phyloP scores from a whole-genome alignment of 345 rosid species.

The Kandelia obovata region DNA sequence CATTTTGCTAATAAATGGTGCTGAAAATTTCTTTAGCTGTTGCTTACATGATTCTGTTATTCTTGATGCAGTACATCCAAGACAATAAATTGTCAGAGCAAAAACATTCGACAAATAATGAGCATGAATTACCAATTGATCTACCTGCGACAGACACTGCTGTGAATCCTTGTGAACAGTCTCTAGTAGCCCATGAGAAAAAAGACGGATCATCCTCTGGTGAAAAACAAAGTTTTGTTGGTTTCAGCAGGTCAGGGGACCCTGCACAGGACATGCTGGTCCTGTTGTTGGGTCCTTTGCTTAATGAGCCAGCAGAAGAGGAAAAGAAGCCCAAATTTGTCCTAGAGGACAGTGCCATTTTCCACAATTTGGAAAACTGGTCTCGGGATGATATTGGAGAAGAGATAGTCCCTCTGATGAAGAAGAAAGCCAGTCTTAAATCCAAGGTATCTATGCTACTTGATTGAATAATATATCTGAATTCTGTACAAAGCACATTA shows the following conservation, averaged over 20 bases:
- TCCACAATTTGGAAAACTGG: conserved; percentile 16
- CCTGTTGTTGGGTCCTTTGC: conserved; percentile 54
- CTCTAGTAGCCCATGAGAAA: conserved; percentile 3
- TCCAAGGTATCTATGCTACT: conserved; percentile 47
- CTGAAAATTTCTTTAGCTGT: background rate
- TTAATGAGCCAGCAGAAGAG: conserved; percentile 33
- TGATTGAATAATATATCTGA: conserved; percentile 21
- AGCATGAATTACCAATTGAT: conserved; percentile 13
- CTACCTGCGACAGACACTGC: conserved; percentile 1
- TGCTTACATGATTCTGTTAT: background rate
- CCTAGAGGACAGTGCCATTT: conserved; percentile 16
- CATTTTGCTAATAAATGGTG: no score
- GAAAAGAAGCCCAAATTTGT: conserved; percentile 19
- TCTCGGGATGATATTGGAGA: conserved; percentile 18
- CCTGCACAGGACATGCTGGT: conserved; percentile 56
- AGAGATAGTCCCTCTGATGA: conserved; percentile 23
- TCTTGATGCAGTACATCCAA: conserved; percentile 40
- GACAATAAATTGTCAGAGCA: conserved; percentile 18
- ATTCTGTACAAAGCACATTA: background rate
- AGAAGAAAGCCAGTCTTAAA: conserved; percentile 50
- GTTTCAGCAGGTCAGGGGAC: conserved; percentile 29
- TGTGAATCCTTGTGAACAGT: conserved; percentile 15
- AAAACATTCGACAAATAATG: conserved; percentile 7
- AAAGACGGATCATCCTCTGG: conserved; percentile 9
- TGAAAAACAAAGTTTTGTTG: conserved; percentile 18